Evolutionary conservation across 2,329 filamentous ascomycete species (phyloP).

Genomic region (Corniculantispora saksenae): DNA sequence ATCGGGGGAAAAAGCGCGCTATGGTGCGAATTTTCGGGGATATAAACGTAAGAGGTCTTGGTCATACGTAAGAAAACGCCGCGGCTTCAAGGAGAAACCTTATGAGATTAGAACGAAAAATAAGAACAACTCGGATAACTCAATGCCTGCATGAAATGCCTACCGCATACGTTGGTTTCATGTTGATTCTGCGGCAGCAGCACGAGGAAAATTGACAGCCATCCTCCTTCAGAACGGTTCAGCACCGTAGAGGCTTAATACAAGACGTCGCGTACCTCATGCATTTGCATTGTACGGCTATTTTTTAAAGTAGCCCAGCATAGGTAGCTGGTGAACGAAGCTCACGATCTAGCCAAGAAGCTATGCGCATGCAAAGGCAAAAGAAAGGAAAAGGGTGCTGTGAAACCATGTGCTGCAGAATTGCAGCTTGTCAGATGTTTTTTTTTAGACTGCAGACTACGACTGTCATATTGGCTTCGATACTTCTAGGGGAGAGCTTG

Average conservation of each 20-base stretch:
- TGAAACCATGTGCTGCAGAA: conserved; percentile 1
- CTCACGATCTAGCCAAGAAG: conserved; percentile 1
- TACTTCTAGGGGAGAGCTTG: no score
- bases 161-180: conserved; percentile 1
- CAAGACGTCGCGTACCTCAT: conserved; percentile 7
- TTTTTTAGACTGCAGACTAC: neutral
- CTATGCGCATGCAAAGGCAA: neutral
- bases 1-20: neutral
- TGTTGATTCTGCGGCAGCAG: neutral
- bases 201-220: neutral
- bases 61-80: no score
- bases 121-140: neutral
- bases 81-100: neutral
- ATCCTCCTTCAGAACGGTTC: neutral
- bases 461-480: no score
- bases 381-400: neutral
- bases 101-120: neutral
- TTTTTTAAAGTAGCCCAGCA: neutral
- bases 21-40: neutral
- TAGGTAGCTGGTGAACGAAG: neutral
- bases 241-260: neutral
- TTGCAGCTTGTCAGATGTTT: neutral
- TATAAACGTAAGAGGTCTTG: neutral
- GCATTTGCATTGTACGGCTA: neutral
- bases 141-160: neutral